phyloP scores from a whole-genome alignment of 805 yeast species.

The Candida yuanshanica region DNA sequence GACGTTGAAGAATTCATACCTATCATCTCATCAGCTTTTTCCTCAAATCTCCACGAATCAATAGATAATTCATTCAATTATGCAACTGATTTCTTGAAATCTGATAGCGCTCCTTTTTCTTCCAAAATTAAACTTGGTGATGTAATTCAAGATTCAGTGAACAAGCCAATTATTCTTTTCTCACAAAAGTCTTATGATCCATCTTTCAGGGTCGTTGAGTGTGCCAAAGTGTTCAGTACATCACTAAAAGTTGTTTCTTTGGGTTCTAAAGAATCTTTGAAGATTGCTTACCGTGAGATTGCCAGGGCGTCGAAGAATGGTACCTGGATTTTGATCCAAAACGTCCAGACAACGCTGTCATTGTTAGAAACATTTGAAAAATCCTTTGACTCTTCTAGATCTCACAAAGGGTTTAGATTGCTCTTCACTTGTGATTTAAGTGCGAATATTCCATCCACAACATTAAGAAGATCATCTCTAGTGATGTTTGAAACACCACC shows the following conservation, averaged over 20 bases:
- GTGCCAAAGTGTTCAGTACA: constrained; percentile 30
- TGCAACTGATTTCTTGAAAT: constrained; percentile 21
- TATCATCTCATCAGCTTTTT: not conserved
- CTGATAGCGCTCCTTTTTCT: constrained; percentile 26
- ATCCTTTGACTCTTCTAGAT: constrained; percentile 29
- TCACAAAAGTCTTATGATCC: constrained; percentile 66
- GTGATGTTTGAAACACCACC: constrained; percentile 58
- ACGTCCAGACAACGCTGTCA: constrained; percentile 62
- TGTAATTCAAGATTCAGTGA: constrained; percentile 17
- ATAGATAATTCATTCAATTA: constrained; percentile 3
- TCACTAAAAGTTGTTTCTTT: constrained; percentile 48
- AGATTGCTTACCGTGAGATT: constrained; percentile 51
- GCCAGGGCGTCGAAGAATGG: constrained; percentile 41
- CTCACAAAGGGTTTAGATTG: constrained; percentile 40
- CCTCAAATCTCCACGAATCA: not conserved
- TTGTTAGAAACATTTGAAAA: constrained; percentile 58
- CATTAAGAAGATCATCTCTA: constrained; percentile 50
- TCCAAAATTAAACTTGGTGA: constrained; percentile 30
- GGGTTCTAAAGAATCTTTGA: constrained; percentile 68
- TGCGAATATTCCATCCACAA: constrained; percentile 44
- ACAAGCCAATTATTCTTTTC: constrained; percentile 44
- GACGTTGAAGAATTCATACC: not conserved
- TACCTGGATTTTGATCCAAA: constrained; percentile 73
- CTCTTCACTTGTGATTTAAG: constrained; percentile 60
- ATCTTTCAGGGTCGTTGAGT: constrained; percentile 41